Base-by-base conservation (phyloP, 495 filamentous ascomycete genomes). In the Lasiosphaeria ovina region DNA sequence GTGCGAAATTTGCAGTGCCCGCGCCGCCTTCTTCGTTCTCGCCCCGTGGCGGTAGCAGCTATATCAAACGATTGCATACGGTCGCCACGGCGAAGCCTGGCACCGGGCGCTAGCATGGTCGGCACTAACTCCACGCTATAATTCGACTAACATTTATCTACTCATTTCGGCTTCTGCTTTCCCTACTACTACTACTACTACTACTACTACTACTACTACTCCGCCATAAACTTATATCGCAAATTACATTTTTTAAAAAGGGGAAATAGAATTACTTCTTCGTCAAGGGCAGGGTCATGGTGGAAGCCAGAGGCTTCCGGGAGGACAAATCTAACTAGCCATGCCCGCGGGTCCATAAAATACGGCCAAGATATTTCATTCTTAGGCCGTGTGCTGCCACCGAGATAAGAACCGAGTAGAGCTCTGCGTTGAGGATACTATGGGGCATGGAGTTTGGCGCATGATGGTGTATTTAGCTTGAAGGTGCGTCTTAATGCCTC, bases 401-500 rank as follows among this genome's bases (percentile, higher is more conserved):
- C 38, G 38, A 42, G 38, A 42, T 2, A 42, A 42, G 38, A 42
- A 42, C 38, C 38, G 38, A 42, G 38, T 42, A 42, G 38, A 42
- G 38, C 38, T 42, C 38, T 42, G 38, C 38, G 3, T 42, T 42
- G 38, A 42, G 38, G 38, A 42, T 42, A 42, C 38, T 42, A 42
- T 42, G 38, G 38, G 38, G 38, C 38, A 3, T 42, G 38, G 38
- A 42, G 38, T 42, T 42, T 42, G 38, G 38, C 38, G 14, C 38
- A 42, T 42, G 38, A 42, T 14, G 38, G 38, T 42, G 38, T 42
- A 42, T 9, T 42, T 42, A 42, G 1, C 38, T 42, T 42, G 1
- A 42, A 42, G 38, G 38, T 42, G 38, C 38, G 38, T 42, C 38
- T 42, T 42, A 42, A 42, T 42, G 38, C 38, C 38, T 42, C 38